Base-by-base conservation (phyloP, 1,284 basidiomycete genomes). In the Limonomyces culmigenus region DNA sequence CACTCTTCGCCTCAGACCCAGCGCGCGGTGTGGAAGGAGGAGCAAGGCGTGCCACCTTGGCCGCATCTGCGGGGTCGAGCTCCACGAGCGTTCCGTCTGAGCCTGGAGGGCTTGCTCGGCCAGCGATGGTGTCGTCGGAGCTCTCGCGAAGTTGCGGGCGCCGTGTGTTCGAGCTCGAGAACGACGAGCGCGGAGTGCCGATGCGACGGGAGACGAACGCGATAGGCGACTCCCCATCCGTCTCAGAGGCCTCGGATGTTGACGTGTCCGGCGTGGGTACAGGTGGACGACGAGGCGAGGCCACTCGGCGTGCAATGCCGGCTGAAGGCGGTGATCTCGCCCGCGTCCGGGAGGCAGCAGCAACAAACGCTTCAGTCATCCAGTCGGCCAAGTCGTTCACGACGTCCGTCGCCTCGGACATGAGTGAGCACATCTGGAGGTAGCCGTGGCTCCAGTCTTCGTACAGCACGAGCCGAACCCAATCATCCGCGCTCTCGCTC, bases 391-490 rank as follows among this genome's bases (percentile, higher is more conserved):
- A 67, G 47, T 92, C 86, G 42, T 79, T 67, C 44, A 96, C 81
- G 32, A 86, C 87, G 38, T 68, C 69, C 43, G 63, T 66, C 19
- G 86, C 86, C 49, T 93, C 89, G 30, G 60, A 65, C 77, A 97
- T 83, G 45, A 97, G 56, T 14, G 70, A 59, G 20, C 78, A 69
- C 93, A 98, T 98, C 59, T 96, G 92, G 47, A 92, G 68, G 58
- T 91, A 95, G 19, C 88, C 89, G 54, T 92, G 87, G 49, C 83
- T 85, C 85, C 86, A 89, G 38, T 86, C 85, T 32, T 81, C 79
- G 54, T 88, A 85, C 39, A 91, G 69, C 43, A 84, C 76, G 68
- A 93, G 80, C 54, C 86, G 81, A 14, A 96, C 88, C 88, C 92
- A 96, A 51, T 97, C 91, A 39, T 87, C 81, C 43, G 92, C 88